Evolutionary conservation across 2,329 filamentous ascomycete genomes (phyloP).

Genomic region (Elsinoe ampelina): DNA sequence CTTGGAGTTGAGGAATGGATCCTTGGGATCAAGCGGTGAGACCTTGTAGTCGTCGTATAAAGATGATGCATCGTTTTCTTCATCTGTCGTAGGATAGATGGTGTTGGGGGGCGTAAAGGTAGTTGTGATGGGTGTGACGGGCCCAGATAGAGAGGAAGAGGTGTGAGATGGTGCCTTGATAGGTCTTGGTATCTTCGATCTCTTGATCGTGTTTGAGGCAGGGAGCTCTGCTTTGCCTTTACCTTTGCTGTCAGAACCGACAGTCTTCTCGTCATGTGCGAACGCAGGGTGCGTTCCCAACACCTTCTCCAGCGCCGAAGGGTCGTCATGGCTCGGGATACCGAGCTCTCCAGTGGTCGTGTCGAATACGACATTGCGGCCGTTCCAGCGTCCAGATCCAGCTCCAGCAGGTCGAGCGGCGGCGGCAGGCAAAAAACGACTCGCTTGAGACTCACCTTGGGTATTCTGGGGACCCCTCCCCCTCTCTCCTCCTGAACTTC

Average conservation of each 20-base stretch:
- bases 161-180: not conserved
- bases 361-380: not conserved
- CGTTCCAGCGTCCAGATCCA: not conserved
- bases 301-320: not conserved
- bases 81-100: not conserved
- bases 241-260: not conserved
- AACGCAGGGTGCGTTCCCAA: conserved; percentile 5
- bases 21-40: not conserved
- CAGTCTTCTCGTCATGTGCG: not conserved
- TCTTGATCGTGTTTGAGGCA: not conserved
- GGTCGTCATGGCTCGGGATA: not conserved
- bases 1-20: not conserved
- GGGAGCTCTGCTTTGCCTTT: not conserved
- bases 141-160: not conserved
- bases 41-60: not conserved
- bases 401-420: not conserved
- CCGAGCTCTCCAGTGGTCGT: conserved; percentile 11
- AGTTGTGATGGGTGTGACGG: not conserved
- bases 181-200: not conserved
- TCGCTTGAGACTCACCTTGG: not conserved
- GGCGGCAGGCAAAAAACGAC: not conserved
- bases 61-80: not conserved
- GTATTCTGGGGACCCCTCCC: not conserved
- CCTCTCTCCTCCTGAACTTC: not conserved
- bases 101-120: not conserved